Evolutionary conservation across 1,139 yeast species (phyloP).

Genomic region (Yamadazyma trypodendri): DNA sequence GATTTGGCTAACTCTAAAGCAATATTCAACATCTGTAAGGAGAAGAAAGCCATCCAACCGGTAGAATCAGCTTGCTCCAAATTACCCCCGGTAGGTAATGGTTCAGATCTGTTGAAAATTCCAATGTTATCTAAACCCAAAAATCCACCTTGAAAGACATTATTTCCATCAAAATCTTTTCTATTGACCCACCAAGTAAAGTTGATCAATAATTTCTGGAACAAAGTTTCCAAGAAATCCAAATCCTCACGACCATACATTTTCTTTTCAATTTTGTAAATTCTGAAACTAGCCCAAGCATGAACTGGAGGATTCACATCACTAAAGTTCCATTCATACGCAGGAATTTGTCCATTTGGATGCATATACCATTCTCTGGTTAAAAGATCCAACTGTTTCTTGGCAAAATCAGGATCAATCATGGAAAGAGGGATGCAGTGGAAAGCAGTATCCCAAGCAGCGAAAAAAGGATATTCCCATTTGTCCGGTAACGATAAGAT

Average conservation of each 20-base stretch:
- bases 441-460: conserved; percentile 98
- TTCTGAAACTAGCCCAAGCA: conserved; percentile 94
- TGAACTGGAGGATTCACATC: conserved; percentile 98
- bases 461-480: conserved; percentile 97
- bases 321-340: conserved; percentile 95
- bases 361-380: conserved; percentile 99
- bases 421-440: conserved; percentile 93
- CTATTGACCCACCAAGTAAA: conserved; percentile 99
- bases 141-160: conserved; percentile 94
- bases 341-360: conserved; percentile 98
- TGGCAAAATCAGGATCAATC: conserved; percentile 94
- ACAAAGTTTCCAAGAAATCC: conserved; percentile 84
- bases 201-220: conserved; percentile 84
- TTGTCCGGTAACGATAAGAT: conserved; percentile 90
- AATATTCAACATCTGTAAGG: conserved; percentile 88
- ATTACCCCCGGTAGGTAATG: conserved; percentile 89
- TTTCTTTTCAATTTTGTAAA: conserved; percentile 85
- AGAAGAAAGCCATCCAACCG: conserved; percentile 98
- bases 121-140: conserved; percentile 94
- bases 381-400: conserved; percentile 80
- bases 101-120: conserved; percentile 90
- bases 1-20: conserved; percentile 86
- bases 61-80: conserved; percentile 96
- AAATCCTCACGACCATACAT: conserved; percentile 81
- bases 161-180: conserved; percentile 85